Evolutionary conservation across 2,329 filamentous ascomycete genomes (phyloP).

Genomic region (Beauveria scarabaeidicola): DNA sequence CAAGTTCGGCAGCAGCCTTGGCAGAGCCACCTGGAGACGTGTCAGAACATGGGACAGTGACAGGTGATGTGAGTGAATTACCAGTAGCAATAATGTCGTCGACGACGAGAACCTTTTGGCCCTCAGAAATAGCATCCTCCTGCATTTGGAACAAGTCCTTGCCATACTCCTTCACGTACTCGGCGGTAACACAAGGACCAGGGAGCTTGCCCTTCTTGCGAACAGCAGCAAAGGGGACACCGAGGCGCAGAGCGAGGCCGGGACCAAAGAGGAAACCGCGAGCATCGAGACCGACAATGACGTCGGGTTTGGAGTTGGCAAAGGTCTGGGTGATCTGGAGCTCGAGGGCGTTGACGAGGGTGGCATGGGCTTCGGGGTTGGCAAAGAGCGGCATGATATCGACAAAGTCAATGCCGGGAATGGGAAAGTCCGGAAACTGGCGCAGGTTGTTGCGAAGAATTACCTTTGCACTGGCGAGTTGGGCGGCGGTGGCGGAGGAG

Average conservation of each 20-base stretch:
- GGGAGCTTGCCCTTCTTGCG: constrained; percentile 95
- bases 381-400: constrained; percentile 97
- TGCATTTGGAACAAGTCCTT: constrained; percentile 96
- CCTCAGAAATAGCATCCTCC: constrained; percentile 69
- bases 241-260: constrained; percentile 71
- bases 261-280: constrained; percentile 94
- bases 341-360: constrained; percentile 76
- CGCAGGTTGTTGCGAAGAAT: constrained; percentile 66
- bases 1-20: constrained; percentile 75
- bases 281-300: constrained; percentile 88
- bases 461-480: constrained; percentile 62
- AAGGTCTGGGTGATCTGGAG: constrained; percentile 65
- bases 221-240: constrained; percentile 83
- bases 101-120: constrained; percentile 85
- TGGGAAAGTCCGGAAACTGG: constrained; percentile 86
- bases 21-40: constrained; percentile 70
- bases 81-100: constrained; percentile 98
- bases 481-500: constrained; percentile 52
- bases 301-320: constrained; percentile 60
- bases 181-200: constrained; percentile 74
- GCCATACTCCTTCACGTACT: constrained; percentile 93
- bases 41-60: background rate
- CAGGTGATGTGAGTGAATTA: constrained; percentile 37
- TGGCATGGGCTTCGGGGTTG: constrained; percentile 61
- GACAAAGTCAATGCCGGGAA: constrained; percentile 88